Base-by-base conservation (phyloP, 106 monocot genomes). In the Dendrobium chrysotoxum region DNA sequence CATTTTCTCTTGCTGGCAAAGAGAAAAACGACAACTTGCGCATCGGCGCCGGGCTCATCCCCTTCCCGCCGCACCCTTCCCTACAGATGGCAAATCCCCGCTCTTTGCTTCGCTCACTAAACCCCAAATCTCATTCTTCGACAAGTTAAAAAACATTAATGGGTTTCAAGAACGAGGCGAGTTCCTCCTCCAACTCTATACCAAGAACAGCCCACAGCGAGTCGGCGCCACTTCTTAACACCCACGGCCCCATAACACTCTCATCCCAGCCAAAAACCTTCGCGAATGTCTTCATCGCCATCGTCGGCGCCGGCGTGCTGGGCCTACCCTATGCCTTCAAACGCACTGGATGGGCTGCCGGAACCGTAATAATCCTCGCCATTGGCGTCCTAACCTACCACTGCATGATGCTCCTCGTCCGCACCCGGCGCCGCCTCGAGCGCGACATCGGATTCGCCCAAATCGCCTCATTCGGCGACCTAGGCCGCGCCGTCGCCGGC, bases 261-360 rank as follows among this genome's bases (percentile, higher is more conserved):
- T 93, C 96, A 12, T 96, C 96, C 7, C 93, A 93, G 76, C 79
- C 93, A 57, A 96, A 91, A 83, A 93, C 96, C 28, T 93, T 96
- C 87, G 96, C 96, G 53, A 96, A 96, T 87, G 93, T 96, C 26
- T 96, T 96, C 93, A 96, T 96, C 81, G 85, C 96, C 64, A 88
- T 96, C 81, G 96, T 96, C 72, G 96, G 96, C 4, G 89, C 96
- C 26, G 96, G 96, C 18, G 96, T 96, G 25, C 89, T 96, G 30
- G 96, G 96, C 17, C 93, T 96, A 41, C 96, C 96, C 58, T 96
- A 96, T 84, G 84, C 93, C 84, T 96, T 93, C 93, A 85, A 54
- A 78, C 89, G 90, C 39, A 96, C 96, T 10, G 96, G 96, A 17
- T 96, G 91, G 91, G 76, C 70, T 17, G 85, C 91, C 77, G 96